A percentile compares a stretch with the other conserved stretches of the same genome.
These are phyloP conservation scores for Lophiotrema nucula DNA, from an alignment of 495 filamentous ascomycete species.

Conservation along the genomic window DNA sequence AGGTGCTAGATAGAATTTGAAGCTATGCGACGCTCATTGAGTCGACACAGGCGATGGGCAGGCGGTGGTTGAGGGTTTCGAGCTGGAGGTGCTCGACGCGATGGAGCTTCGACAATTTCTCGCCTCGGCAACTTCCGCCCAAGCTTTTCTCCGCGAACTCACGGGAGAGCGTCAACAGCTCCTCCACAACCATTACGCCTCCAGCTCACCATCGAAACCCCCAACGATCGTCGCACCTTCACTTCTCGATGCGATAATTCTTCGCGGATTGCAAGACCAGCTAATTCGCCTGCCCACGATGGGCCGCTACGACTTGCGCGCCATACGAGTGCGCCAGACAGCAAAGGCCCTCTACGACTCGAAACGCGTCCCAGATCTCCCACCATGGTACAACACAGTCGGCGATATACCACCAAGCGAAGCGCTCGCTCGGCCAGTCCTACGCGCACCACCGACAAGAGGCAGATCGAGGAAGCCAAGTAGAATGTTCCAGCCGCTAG, in stretches of 20 bases:
- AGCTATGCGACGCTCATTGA: too few relatives aligned
- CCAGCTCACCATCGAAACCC: neutral
- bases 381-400: conserved; percentile 76
- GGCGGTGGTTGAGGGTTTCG: conserved; percentile 5
- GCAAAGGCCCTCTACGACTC: conserved; percentile 58
- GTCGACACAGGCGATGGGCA: too few relatives aligned
- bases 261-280: neutral
- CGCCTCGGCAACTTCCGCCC: conserved; percentile 18
- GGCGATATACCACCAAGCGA: conserved; percentile 76
- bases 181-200: neutral
- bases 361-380: conserved; percentile 51
- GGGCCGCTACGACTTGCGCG: conserved; percentile 70
- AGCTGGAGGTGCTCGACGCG: neutral
- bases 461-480: conserved; percentile 53
- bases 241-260: neutral
- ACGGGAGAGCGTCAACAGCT: neutral
- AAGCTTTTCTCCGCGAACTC: conserved; percentile 12
- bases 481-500: conserved; percentile 74
- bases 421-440: conserved; percentile 63
- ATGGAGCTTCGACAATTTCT: conserved; percentile 14
- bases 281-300: conserved; percentile 40
- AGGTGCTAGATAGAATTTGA: too few relatives aligned
- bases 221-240: neutral
- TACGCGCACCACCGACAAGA: conserved; percentile 17
- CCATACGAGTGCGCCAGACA: conserved; percentile 69